These are phyloP conservation scores for Claviceps spartinae DNA, from an alignment of 2,329 filamentous ascomycete genomes.

Conservation along the genomic window DNA sequence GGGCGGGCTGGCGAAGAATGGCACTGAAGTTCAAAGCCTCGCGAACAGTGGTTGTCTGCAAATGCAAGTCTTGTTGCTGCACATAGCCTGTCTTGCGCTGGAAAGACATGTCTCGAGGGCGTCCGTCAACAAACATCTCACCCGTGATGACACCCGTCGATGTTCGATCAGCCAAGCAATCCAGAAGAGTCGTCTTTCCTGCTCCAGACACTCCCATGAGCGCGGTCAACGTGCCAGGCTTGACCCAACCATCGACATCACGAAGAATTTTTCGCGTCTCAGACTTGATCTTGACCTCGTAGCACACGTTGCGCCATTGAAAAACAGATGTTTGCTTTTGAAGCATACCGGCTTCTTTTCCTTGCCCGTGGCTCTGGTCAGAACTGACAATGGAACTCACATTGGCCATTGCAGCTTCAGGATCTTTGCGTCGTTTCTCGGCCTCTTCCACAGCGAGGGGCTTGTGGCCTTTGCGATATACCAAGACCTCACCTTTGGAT, in stretches of 20 bases:
- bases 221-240: slow-evolving; percentile 78
- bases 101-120: slow-evolving; percentile 64
- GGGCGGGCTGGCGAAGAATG: slow-evolving; percentile 66
- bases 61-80: slow-evolving; percentile 83
- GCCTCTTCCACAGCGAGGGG: slow-evolving; percentile 42
- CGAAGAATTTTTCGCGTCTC: slow-evolving; percentile 66
- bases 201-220: slow-evolving; percentile 87
- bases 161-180: slow-evolving; percentile 72
- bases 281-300: slow-evolving; percentile 62
- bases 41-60: slow-evolving; percentile 72
- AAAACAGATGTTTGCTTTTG: slow-evolving; percentile 59
- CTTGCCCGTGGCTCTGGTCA: slow-evolving; percentile 22
- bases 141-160: slow-evolving; percentile 83
- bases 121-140: slow-evolving; percentile 58
- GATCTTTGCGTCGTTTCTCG: slow-evolving; percentile 50
- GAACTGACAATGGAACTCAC: slow-evolving; percentile 36
- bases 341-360: slow-evolving; percentile 29
- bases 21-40: slow-evolving; percentile 82
- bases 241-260: slow-evolving; percentile 84
- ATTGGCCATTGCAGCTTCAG: slow-evolving; percentile 35
- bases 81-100: slow-evolving; percentile 88
- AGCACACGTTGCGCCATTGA: slow-evolving; percentile 77
- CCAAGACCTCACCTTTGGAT: slow-evolving; percentile 63
- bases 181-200: slow-evolving; percentile 85
- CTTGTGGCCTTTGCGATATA: slow-evolving; percentile 59